Percentiles rank a stretch among this genome's conserved stretches.
These are phyloP conservation scores for Gnomoniopsis sp. DNA, from an alignment of 2,329 filamentous ascomycete species.

Conservation along the genomic window DNA sequence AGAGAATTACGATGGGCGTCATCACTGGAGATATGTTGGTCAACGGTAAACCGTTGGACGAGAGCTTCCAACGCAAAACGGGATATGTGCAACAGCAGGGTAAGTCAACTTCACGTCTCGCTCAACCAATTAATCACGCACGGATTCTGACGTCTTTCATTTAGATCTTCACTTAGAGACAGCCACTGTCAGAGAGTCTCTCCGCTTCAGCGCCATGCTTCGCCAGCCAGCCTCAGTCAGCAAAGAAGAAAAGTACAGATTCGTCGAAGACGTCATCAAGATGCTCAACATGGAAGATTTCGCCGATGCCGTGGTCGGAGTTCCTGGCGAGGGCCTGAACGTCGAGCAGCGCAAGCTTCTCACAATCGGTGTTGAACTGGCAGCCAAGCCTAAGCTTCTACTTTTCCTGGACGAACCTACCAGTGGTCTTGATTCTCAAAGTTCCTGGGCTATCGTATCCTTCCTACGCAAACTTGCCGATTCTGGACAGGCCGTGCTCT, in stretches of 20 bases:
- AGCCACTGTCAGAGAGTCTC: conserved; percentile 51
- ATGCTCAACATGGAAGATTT: conserved; percentile 67
- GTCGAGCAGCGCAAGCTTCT: conserved; percentile 61
- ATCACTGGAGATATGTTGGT: conserved; percentile 66
- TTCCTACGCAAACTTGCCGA: conserved; percentile 61
- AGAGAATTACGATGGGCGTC: conserved; percentile 58
- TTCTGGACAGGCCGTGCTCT: conserved; percentile 50
- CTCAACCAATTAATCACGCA: accelerated
- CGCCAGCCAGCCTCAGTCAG: conserved; percentile 53
- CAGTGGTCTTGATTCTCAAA: conserved; percentile 60
- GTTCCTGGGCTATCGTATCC: conserved; percentile 59
- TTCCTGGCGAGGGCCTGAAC: conserved; percentile 58
- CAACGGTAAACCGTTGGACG: conserved; percentile 52
- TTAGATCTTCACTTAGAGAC: conserved; percentile 55
- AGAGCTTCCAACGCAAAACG: conserved; percentile 61
- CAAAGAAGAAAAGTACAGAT: conserved; percentile 55
- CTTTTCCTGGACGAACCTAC: conserved; percentile 63
- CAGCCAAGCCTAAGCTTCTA: conserved; percentile 53
- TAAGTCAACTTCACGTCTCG: conserved; percentile 17
- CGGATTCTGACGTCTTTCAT: background rate
- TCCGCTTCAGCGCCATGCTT: conserved; percentile 55
- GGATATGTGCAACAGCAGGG: conserved; percentile 67
- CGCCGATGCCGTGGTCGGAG: conserved; percentile 62
- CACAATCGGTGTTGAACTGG: conserved; percentile 59
- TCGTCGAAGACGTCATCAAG: conserved; percentile 62